phyloP scores from a whole-genome alignment of 352 stramenopile genomes.

The Pythium plurisporium region DNA sequence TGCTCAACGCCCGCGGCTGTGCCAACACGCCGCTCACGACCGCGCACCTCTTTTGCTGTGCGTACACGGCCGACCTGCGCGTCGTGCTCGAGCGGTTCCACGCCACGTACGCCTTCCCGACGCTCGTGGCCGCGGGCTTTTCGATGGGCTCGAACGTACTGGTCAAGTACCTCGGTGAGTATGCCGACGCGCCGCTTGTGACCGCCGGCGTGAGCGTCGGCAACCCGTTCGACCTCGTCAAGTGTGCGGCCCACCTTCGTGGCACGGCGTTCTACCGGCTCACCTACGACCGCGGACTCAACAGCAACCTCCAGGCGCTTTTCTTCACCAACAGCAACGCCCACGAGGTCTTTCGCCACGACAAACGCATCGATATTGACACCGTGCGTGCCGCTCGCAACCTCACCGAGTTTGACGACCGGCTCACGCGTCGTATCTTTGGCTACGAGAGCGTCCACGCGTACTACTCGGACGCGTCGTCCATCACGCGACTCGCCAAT shows the following conservation, averaged over 20 bases:
- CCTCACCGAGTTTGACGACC: constrained; percentile 61
- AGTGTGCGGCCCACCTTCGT: constrained; percentile 39
- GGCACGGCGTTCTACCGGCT: constrained; percentile 43
- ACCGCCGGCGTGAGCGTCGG: constrained; percentile 55
- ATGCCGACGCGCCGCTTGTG: constrained; percentile 28
- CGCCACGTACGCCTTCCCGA: constrained; percentile 37
- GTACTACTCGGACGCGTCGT: constrained; percentile 60
- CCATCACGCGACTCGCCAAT: constrained; percentile 24
- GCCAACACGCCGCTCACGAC: constrained; percentile 53
- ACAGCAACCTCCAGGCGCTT: constrained; percentile 42
- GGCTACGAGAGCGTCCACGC: constrained; percentile 50
- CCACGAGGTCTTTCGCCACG: constrained; percentile 45
- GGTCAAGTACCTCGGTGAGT: constrained; percentile 71
- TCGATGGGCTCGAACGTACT: constrained; percentile 74
- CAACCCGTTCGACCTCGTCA: constrained; percentile 64
- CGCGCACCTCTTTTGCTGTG: constrained; percentile 56
- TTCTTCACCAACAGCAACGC: constrained; percentile 66
- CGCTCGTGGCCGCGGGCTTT: constrained; percentile 54
- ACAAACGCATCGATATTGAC: constrained; percentile 41
- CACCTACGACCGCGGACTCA: constrained; percentile 53
- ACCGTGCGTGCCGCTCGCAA: constrained; percentile 29
- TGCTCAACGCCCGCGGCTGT: constrained; percentile 71
- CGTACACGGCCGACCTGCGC: constrained; percentile 66
- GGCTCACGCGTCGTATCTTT: constrained; percentile 53
- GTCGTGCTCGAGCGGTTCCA: constrained; percentile 33